phyloP scores from a whole-genome alignment of 2,329 filamentous ascomycete genomes.

The Cadophora sp. region DNA sequence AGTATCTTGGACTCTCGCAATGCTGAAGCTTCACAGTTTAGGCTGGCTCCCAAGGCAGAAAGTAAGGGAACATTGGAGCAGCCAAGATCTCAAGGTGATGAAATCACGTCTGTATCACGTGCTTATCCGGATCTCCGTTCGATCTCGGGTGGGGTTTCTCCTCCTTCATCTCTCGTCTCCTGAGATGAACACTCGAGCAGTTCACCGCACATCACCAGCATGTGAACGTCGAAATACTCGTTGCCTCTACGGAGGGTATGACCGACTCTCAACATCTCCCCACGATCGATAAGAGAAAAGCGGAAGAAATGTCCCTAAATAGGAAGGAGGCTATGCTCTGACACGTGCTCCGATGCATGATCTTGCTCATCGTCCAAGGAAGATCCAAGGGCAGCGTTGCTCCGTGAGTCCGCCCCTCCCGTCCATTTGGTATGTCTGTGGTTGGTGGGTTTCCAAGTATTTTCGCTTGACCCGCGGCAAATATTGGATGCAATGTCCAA shows the following conservation, averaged over 20 bases:
- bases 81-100: too few species aligned
- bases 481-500: neutral
- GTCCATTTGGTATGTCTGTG: neutral
- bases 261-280: neutral
- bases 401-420: neutral
- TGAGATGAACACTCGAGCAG: neutral
- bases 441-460: neutral
- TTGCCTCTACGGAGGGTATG: neutral
- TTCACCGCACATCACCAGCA: neutral
- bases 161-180: neutral
- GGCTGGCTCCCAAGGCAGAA: too few species aligned
- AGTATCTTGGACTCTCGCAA: too few species aligned
- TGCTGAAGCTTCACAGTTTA: too few species aligned
- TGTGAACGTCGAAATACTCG: slow-evolving; percentile 3
- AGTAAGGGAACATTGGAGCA: too few species aligned
- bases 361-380: neutral
- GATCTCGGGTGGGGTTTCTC: neutral
- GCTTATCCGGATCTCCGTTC: neutral
- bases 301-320: neutral
- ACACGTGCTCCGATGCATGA: slow-evolving; percentile 15
- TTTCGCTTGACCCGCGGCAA: neutral
- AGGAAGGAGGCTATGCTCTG: slow-evolving; percentile 12
- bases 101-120: neutral
- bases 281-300: neutral
- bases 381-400: neutral